Evolutionary conservation across 345 rosid genomes (phyloP).

Genomic region (Populus alba): DNA sequence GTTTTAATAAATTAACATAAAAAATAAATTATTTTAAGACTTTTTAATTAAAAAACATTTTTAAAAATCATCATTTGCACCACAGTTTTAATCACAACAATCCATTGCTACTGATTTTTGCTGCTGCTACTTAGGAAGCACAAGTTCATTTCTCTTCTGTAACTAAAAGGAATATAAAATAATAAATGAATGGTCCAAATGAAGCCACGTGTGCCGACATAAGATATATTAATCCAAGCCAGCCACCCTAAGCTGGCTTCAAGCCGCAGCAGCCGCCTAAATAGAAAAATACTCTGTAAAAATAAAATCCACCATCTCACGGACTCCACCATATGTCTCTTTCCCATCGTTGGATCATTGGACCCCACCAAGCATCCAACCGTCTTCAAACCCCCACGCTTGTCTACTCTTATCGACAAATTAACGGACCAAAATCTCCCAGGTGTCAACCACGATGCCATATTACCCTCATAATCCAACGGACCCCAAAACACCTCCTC

Average conservation of each 20-base stretch:
- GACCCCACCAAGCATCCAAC: slow-evolving; percentile 34
- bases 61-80: too few relatives aligned
- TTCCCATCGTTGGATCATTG: not conserved
- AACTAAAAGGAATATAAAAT: too few relatives aligned
- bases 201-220: slow-evolving; percentile 16
- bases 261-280: slow-evolving; percentile 30
- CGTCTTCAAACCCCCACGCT: slow-evolving; percentile 10
- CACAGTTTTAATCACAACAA: too few relatives aligned
- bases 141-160: too few relatives aligned
- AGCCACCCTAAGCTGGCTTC: slow-evolving; percentile 6
- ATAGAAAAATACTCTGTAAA: slow-evolving; percentile 9
- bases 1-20: too few relatives aligned
- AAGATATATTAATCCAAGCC: slow-evolving; percentile 6
- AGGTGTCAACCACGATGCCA: slow-evolving; percentile 47
- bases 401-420: slow-evolving; percentile 53
- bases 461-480: slow-evolving; percentile 54
- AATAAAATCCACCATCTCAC: not conserved
- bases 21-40: too few relatives aligned
- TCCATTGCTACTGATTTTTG: too few relatives aligned
- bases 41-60: too few relatives aligned
- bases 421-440: slow-evolving; percentile 39
- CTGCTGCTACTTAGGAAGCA: too few relatives aligned
- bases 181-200: not conserved
- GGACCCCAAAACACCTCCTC: slow-evolving; percentile 35
- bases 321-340: slow-evolving; percentile 18